Conservation (phyloP, 2,329 filamentous ascomycete species). For the Cyphellophora europaea region DNA sequence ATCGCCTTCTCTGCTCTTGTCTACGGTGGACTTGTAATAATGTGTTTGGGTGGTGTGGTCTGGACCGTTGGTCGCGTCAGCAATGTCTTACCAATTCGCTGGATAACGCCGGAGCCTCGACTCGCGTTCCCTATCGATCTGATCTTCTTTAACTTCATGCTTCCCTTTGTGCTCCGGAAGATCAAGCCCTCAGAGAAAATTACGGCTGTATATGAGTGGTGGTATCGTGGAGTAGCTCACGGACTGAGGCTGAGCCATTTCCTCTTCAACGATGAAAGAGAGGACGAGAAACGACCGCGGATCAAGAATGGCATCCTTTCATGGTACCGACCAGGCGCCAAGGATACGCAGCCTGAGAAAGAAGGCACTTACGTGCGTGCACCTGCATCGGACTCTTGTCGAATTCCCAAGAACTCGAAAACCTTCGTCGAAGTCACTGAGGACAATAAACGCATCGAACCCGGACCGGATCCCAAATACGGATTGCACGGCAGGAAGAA, state of each 20-base stretch:
- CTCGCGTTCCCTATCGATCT: slow-evolving; percentile 91
- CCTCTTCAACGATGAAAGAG: slow-evolving; percentile 72
- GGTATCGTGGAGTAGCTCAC: slow-evolving; percentile 82
- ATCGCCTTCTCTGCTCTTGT: slow-evolving; percentile 94
- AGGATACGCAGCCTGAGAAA: slow-evolving; percentile 17
- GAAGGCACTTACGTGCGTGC: slow-evolving; percentile 81
- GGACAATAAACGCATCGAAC: slow-evolving; percentile 56
- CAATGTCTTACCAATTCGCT: slow-evolving; percentile 81
- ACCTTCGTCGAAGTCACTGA: slow-evolving; percentile 74
- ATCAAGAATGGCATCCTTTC: slow-evolving; percentile 22
- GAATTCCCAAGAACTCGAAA: slow-evolving; percentile 72
- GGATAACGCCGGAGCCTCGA: slow-evolving; percentile 84
- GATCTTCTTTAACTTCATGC: slow-evolving; percentile 92
- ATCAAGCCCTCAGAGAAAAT: slow-evolving; percentile 79
- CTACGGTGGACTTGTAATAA: slow-evolving; percentile 83
- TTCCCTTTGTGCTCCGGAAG: slow-evolving; percentile 75
- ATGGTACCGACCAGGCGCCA: slow-evolving; percentile 1
- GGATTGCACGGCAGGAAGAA: slow-evolving; percentile 52
- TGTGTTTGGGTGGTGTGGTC: slow-evolving; percentile 90
- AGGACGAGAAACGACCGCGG: slow-evolving; percentile 65
- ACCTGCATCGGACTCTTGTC: slow-evolving; percentile 91
- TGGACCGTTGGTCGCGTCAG: slow-evolving; percentile 49
- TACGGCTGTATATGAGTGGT: slow-evolving; percentile 85
- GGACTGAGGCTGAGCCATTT: slow-evolving; percentile 79
- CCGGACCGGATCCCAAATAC: slow-evolving; percentile 42